phyloP scores from a whole-genome alignment of 805 yeast genomes.

The Sugiyamaella lignohabitans region DNA sequence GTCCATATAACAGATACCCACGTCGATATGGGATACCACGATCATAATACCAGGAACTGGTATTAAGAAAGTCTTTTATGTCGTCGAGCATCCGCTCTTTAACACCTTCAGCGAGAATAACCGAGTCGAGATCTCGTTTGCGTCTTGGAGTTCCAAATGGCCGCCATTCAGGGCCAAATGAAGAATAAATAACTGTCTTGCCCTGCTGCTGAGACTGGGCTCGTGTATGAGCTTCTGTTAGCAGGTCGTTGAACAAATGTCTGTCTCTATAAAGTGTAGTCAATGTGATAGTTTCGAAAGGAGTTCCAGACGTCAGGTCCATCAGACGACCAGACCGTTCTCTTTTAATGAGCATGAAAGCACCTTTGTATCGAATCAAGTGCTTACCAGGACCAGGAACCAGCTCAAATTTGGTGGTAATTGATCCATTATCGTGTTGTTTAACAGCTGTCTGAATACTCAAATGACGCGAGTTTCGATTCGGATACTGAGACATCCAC shows the following conservation, averaged over 20 bases:
- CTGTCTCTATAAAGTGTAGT: conserved; percentile 86
- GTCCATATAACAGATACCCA: conserved; percentile 90
- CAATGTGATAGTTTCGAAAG: conserved; percentile 91
- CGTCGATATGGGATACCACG: conserved; percentile 97
- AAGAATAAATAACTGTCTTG: conserved; percentile 85
- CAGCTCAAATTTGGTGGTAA: conserved; percentile 75
- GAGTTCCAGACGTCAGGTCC: conserved; percentile 86
- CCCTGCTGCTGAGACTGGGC: conserved; percentile 85
- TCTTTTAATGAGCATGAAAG: conserved; percentile 80
- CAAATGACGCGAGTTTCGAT: conserved; percentile 71
- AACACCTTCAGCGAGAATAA: conserved; percentile 72
- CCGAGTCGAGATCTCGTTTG: conserved; percentile 78
- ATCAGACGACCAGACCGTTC: conserved; percentile 86
- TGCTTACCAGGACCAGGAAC: conserved; percentile 99
- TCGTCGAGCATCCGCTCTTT: conserved; percentile 61
- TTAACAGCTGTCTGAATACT: conserved; percentile 81
- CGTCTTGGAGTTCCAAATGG: conserved; percentile 94
- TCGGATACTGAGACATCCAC: conserved; percentile 86
- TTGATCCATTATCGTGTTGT: conserved; percentile 90
- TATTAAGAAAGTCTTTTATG: conserved; percentile 67
- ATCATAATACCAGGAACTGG: conserved; percentile 88
- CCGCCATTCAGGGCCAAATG: conserved; percentile 99
- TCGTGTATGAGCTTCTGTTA: conserved; percentile 75
- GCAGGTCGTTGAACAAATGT: conserved; percentile 56
- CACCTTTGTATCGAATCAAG: conserved; percentile 75